Evolutionary conservation across 2,329 filamentous ascomycete genomes (phyloP).

Genomic region (Curvularia hawaiiensis): DNA sequence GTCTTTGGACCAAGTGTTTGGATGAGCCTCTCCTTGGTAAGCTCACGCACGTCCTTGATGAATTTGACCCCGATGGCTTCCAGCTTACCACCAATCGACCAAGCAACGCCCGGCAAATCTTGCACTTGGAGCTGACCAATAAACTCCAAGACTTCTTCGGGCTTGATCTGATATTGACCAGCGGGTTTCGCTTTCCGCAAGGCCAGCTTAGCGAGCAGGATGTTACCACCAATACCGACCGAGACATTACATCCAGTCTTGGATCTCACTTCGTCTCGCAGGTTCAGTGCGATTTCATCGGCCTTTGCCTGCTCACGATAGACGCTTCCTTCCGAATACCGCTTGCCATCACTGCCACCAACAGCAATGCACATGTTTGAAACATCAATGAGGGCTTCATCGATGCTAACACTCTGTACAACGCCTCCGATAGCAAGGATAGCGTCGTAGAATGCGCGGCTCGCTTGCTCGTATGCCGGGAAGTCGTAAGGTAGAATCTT

Average conservation of each 20-base stretch:
- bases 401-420: constrained; percentile 95
- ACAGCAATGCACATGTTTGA: constrained; percentile 70
- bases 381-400: constrained; percentile 89
- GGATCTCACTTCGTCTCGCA: constrained; percentile 73
- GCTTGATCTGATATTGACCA: constrained; percentile 86
- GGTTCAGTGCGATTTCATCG: constrained; percentile 68
- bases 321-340: constrained; percentile 69
- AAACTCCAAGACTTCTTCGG: constrained; percentile 76
- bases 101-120: constrained; percentile 88
- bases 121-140: constrained; percentile 79
- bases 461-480: constrained; percentile 90
- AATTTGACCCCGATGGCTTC: constrained; percentile 83
- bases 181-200: constrained; percentile 92
- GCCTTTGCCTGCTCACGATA: constrained; percentile 80
- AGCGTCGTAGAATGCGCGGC: constrained; percentile 82
- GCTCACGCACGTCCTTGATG: constrained; percentile 80
- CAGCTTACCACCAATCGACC: constrained; percentile 84
- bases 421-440: constrained; percentile 79
- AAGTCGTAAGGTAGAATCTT: constrained; percentile 97
- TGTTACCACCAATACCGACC: constrained; percentile 88
- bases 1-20: constrained; percentile 86
- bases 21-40: constrained; percentile 76
- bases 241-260: constrained; percentile 87
- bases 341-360: constrained; percentile 69
- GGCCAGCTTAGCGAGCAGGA: constrained; percentile 89